Base-by-base conservation (phyloP, 73 alveolate genomes). In the Breviolum minutum region DNA sequence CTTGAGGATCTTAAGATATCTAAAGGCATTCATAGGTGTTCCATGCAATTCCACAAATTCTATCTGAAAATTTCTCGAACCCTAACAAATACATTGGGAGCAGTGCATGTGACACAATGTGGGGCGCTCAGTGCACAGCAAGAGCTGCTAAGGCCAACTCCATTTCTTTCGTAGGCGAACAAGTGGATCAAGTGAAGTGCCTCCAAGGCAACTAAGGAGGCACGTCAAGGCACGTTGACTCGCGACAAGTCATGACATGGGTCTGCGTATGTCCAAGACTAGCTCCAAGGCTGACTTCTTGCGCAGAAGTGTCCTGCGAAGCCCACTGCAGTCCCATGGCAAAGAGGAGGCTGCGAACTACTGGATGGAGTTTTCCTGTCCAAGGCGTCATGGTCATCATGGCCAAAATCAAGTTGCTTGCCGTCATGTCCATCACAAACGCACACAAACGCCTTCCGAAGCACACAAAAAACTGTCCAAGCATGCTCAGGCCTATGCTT, bases 251-350 rank as follows among this genome's bases (percentile, higher is more conserved):
- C 16, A n/a, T 71, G 12, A 8, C 9, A 71, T 71, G 19, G 12
- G 29, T 71, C 29, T 20, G 81, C 54, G 3, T 40, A 40, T 40
- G 54, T 40, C 54, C 54, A 40, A 40, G 54, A 40, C 54, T 40
- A 40, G 54, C 54, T 40, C 64, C 89, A 80, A 63, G 66, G 27
- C 89, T n/a, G 68, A 8, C 68, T 66, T 29, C 63, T 8, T 27
- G 16, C 70, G 4, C 63, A 12, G 70, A 24, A 81, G 7, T 40
- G 73, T 84, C 98, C 98, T 92, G 98, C 48, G 98, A 92, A 14
- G 81, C 79, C 98, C 98, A 92, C 66, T 92, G 98, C 68, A 92
- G 61, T 80, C 98, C 82, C 98, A 92, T 81, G n/a, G 98, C 98
- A 26, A 73, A 76, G 69, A 92, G 81, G 48, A 92, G 54, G 80